phyloP scores from a whole-genome alignment of 495 filamentous ascomycete genomes.

The Mytilinidion resinicola region DNA sequence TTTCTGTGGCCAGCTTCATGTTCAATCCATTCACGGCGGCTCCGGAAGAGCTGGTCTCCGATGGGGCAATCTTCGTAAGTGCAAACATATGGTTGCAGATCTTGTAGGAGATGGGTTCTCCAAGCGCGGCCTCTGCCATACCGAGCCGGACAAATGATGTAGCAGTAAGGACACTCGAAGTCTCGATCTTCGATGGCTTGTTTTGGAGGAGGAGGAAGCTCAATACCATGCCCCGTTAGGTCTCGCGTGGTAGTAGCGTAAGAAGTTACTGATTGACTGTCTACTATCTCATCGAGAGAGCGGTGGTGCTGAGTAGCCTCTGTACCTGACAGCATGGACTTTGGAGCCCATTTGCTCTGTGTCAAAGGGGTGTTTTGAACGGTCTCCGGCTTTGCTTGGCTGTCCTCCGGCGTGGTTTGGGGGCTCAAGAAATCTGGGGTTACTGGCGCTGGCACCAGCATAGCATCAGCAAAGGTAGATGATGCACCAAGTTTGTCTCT shows the following conservation, averaged over 20 bases:
- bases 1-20: slow-evolving; percentile 25
- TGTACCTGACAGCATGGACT: slow-evolving; percentile 23
- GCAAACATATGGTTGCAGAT: slow-evolving; percentile 26
- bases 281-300: slow-evolving; percentile 25
- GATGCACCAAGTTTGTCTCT: slow-evolving; percentile 20
- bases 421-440: slow-evolving; percentile 1
- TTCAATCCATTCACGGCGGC: slow-evolving; percentile 23
- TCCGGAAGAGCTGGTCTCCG: slow-evolving; percentile 20
- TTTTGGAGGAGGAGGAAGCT: slow-evolving; percentile 23
- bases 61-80: slow-evolving; percentile 19
- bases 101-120: slow-evolving; percentile 23
- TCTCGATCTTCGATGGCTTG: slow-evolving; percentile 21
- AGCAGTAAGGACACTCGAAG: slow-evolving; percentile 28
- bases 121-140: slow-evolving; percentile 24
- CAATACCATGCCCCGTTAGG: slow-evolving; percentile 13
- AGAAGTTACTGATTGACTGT: slow-evolving; percentile 16
- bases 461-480: slow-evolving; percentile 3
- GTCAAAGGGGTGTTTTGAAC: background rate
- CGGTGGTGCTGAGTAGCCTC: slow-evolving; percentile 25
- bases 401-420: slow-evolving; percentile 1
- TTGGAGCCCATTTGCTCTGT: slow-evolving; percentile 13
- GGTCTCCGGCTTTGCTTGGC: background rate
- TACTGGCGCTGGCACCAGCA: background rate
- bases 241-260: slow-evolving; percentile 26
- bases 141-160: slow-evolving; percentile 24